Evolutionary conservation across 495 filamentous ascomycete genomes (phyloP), one percentile per base, ranked within the genome.

Genomic region (Aspergillus incahuasiensis): DNA sequence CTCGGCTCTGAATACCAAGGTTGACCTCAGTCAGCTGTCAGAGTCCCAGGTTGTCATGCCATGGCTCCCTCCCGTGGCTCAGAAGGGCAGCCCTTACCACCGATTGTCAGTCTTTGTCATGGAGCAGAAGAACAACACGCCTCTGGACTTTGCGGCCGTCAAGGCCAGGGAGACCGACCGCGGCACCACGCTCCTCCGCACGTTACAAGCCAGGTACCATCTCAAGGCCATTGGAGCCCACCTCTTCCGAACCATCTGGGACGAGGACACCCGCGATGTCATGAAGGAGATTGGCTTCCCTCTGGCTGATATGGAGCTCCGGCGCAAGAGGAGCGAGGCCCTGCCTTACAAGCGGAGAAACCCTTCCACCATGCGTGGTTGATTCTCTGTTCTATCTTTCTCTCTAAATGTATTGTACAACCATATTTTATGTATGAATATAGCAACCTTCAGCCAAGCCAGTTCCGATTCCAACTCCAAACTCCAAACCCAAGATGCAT

Each of bases 21-120:
- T 88, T 34, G 74, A 81, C 35, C 70, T 87, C 39, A 65, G 68
- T 19, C 62, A 74, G 43, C 69, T 86, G 15, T 72, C 74, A 48
- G 83, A 82, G 5, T 74, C 75, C 2, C 81, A 91, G 58, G 74
- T 88, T 12, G 77, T 91, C 42, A 78, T 92, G 2, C 85, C 88
- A 3, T 99, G 92, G 88, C 70, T 91, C 1, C 85, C 94, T 1
- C 87, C 94, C 1, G 87, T 84, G 57, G 87, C 90, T 2, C 89
- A 97, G 66, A 95, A 90, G 75, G 94, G 94, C 45, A 79, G 84
- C 15, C 91, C 91, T 2, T 97, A 97, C 69, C 95, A 97, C 74
- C 87, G 94, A 48, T 78, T 95, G 34, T 81, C 82, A 25, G 66
- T 97, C 47, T 89, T 96, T 69, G 76, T 97, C 45, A 75, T 97